Base-by-base conservation (phyloP, 2,329 filamentous ascomycete species). In the Colletotrichum sp. region DNA sequence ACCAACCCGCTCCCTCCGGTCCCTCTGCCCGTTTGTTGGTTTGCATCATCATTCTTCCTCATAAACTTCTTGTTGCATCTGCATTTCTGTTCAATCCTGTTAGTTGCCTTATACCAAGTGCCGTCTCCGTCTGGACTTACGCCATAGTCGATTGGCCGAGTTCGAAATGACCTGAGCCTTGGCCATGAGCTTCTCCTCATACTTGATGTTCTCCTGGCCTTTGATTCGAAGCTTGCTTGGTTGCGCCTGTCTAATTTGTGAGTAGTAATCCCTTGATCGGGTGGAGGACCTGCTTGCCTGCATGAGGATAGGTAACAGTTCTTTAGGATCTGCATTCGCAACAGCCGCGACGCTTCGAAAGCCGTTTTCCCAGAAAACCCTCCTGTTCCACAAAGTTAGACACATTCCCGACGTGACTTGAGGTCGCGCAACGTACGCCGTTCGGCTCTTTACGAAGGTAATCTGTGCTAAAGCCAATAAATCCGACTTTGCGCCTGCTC, bases 351-450 rank as follows among this genome's bases (percentile, higher is more conserved):
- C 84, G 29, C 89, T 92, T 78, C 90, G 92, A 78, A 93, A 93
- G 2, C 94, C 94, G 80, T 93, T 95, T 70, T 95, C 94, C 87
- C 93, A 94, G 75, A 96, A 93, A 8, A 95, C 86, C 16, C 90
- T 83, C 21, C 82, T 84, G 67, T 38, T 55, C 29, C 38, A 67
- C 47, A 73, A 71, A 54, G 58, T 65, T 59, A 61, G 73, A 74
- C 63, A 34, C 47, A 34, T 21, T 47, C 54, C 29, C 61, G 64
- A 68, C 47, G 27, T 36, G 34, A 27, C 15, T 59, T 33, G 21
- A 62, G 55, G 33, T 29, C 62, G 27, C 62, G 58, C 31, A 33
- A 80, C 86, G 67, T 87, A 88, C 79, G 94, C 94, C 16, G 93
- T 95, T 69, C 93, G 90, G 78, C 93, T 94, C 81, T 96, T 95